phyloP scores from a whole-genome alignment of 1,284 basidiomycete species.

The Ustilago xerochloae region DNA sequence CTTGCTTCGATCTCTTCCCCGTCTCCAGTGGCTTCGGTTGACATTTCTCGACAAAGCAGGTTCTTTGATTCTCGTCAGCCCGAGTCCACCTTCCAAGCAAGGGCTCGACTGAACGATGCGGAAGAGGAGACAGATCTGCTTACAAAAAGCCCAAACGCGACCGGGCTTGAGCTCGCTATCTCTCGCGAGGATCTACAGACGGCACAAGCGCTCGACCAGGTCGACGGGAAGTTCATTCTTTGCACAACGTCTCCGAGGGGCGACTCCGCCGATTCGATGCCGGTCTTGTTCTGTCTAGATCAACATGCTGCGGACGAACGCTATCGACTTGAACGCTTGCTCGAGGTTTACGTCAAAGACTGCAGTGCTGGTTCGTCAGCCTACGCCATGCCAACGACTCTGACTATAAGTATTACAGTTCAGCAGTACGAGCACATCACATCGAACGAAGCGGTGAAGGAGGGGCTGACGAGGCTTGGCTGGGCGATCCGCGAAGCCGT shows the following conservation, averaged over 20 bases:
- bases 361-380: slow-evolving; percentile 8
- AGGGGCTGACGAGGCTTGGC: slow-evolving; percentile 11
- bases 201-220: slow-evolving; percentile 75
- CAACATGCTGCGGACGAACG: slow-evolving; percentile 95
- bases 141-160: not conserved
- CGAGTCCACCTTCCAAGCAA: not conserved
- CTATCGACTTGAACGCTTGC: slow-evolving; percentile 83
- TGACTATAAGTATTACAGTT: slow-evolving; percentile 20
- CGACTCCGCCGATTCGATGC: slow-evolving; percentile 33
- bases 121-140: not conserved
- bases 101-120: not conserved
- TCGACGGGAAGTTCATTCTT: slow-evolving; percentile 88
- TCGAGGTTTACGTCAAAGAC: slow-evolving; percentile 75
- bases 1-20: slow-evolving; percentile 22
- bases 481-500: slow-evolving; percentile 14
- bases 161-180: slow-evolving; percentile 17
- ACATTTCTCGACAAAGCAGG: slow-evolving; percentile 10
- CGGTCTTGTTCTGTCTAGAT: slow-evolving; percentile 80
- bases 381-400: not conserved
- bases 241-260: slow-evolving; percentile 71
- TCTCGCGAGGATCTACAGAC: slow-evolving; percentile 10
- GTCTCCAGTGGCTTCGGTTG: not conserved
- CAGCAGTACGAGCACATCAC: slow-evolving; percentile 20
- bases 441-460: not conserved
- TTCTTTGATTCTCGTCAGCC: slow-evolving; percentile 26